These are phyloP conservation scores for Stenogyne calaminthoides DNA, from an alignment of 305 asterid genomes.

Conservation along the genomic window DNA sequence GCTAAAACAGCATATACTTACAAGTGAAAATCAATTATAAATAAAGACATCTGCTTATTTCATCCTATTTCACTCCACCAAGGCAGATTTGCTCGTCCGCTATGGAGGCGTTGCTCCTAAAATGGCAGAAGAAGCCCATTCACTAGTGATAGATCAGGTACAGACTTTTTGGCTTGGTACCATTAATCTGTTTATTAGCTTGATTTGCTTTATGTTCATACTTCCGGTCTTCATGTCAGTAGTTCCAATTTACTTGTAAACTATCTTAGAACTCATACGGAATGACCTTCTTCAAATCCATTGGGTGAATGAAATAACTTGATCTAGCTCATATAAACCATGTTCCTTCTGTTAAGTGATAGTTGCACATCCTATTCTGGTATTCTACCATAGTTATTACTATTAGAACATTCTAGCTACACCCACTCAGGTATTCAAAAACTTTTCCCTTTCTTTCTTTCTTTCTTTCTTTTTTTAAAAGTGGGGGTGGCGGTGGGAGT, in stretches of 20 bases:
- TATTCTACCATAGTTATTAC: background rate
- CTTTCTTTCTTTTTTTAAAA: background rate
- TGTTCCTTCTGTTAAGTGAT: background rate
- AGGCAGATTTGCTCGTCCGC: conserved; percentile 88
- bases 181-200: conserved; percentile 13
- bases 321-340: conserved; percentile 1
- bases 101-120: conserved; percentile 99
- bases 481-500: background rate
- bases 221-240: background rate
- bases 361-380: conserved; percentile 4
- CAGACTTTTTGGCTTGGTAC: conserved; percentile 13
- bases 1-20: background rate
- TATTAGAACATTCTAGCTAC: conserved; percentile 5
- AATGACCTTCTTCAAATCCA: background rate
- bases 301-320: background rate
- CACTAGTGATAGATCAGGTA: conserved; percentile 91
- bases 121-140: conserved; percentile 98
- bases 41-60: conserved; percentile 28
- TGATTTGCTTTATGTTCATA: background rate
- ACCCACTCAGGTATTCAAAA: background rate
- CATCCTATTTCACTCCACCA: conserved; percentile 40
- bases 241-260: background rate
- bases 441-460: background rate
- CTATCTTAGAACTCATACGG: background rate
- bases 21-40: background rate